Conservation (phyloP, 192 early-diverging fungal species). For the Mortierella antarctica region DNA sequence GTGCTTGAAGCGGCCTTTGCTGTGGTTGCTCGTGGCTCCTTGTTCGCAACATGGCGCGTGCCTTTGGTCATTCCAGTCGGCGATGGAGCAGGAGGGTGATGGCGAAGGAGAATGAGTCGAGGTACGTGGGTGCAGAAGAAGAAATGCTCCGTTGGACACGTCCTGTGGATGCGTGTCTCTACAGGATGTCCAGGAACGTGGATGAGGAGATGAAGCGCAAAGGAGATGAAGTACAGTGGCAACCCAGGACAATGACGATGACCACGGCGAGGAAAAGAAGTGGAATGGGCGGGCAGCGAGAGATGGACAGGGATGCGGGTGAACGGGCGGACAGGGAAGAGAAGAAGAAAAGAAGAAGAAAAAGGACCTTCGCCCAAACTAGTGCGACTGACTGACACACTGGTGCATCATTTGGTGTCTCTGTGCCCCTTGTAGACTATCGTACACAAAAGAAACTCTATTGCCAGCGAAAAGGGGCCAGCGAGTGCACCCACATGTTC, state of each 20-base stretch:
- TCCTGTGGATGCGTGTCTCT: neutral
- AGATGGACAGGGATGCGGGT: neutral
- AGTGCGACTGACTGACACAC: too few relatives aligned
- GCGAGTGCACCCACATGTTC: too few relatives aligned
- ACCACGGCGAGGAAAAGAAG: conserved; percentile 2
- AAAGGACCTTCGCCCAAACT: neutral
- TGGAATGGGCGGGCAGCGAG: neutral
- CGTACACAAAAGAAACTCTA: too few relatives aligned
- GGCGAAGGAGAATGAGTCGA: too few relatives aligned
- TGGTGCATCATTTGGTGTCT: too few relatives aligned
- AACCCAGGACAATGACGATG: neutral
- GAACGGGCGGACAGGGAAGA: neutral
- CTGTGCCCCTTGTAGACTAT: too few relatives aligned
- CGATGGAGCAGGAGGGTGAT: too few relatives aligned
- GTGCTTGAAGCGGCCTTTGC: neutral
- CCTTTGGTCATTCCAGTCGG: too few relatives aligned
- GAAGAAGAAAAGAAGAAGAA: neutral
- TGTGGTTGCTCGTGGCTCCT: neutral
- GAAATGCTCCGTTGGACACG: too few relatives aligned
- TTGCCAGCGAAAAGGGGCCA: too few relatives aligned
- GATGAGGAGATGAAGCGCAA: neutral
- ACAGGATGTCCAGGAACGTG: neutral
- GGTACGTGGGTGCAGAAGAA: too few relatives aligned
- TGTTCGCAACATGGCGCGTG: too few relatives aligned
- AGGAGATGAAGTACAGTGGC: neutral